These are phyloP conservation scores for Mrakia blollopis DNA, from an alignment of 768 basidiomycete species.

Conservation along the genomic window DNA sequence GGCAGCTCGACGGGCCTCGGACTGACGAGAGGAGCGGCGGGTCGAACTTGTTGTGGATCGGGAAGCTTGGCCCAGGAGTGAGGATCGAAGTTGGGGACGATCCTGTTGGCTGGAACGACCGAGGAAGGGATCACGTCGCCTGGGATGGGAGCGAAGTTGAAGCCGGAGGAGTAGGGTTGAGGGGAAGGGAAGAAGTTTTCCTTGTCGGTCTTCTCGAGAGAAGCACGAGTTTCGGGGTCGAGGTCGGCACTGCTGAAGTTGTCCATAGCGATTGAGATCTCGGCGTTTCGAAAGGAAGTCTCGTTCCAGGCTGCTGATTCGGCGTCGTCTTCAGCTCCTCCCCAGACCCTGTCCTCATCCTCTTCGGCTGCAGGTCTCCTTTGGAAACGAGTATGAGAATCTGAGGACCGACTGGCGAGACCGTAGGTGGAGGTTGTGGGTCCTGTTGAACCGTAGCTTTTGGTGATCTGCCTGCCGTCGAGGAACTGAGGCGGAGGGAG, in stretches of 20 bases:
- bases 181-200: background rate
- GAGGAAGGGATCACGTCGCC: background rate
- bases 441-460: too few relatives aligned
- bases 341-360: background rate
- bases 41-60: too few relatives aligned
- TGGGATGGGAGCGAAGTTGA: slow-evolving; percentile 15
- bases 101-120: background rate
- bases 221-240: background rate
- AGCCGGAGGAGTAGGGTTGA: slow-evolving; percentile 5
- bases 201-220: background rate
- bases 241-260: background rate
- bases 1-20: background rate
- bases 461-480: too few relatives aligned
- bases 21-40: background rate
- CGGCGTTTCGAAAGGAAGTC: background rate
- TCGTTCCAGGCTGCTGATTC: background rate
- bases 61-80: background rate
- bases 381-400: background rate
- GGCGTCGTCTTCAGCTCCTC: background rate
- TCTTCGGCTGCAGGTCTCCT: background rate
- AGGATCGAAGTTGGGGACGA: slow-evolving; percentile 5
- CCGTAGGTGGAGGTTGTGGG: too few relatives aligned
- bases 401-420: too few relatives aligned
- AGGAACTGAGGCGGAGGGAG: too few relatives aligned
- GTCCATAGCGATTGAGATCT: background rate